Evolutionary conservation across 768 basidiomycete genomes (phyloP).

Genomic region (Panaeolus papilionaceus): DNA sequence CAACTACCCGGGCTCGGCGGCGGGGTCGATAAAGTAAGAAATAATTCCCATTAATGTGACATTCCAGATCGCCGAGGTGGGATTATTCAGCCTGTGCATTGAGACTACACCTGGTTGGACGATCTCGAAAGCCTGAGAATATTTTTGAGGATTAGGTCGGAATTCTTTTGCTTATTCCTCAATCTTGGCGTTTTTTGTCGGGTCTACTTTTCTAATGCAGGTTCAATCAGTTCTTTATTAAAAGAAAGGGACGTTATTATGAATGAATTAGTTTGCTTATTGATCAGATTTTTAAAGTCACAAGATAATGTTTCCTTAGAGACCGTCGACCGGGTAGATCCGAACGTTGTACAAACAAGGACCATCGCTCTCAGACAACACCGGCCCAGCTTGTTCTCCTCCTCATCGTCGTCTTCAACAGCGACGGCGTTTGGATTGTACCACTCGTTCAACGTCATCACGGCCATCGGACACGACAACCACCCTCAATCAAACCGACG

Average conservation of each 20-base stretch:
- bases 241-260: not conserved
- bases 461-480: slow-evolving; percentile 20
- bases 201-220: not conserved
- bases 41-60: too few relatives aligned
- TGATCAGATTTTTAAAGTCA: slow-evolving; percentile 5
- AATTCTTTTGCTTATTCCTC: not conserved
- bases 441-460: slow-evolving; percentile 6
- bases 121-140: slow-evolving; percentile 8
- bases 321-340: slow-evolving; percentile 28
- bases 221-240: not conserved
- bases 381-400: slow-evolving; percentile 19
- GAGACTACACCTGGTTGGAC: not conserved
- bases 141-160: slow-evolving; percentile 8
- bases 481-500: not conserved
- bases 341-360: slow-evolving; percentile 24
- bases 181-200: not conserved
- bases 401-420: slow-evolving; percentile 18
- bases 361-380: slow-evolving; percentile 18
- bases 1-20: too few relatives aligned
- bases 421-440: slow-evolving; percentile 7
- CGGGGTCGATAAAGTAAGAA: too few relatives aligned
- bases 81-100: not conserved
- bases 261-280: not conserved
- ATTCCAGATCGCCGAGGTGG: not conserved
- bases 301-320: slow-evolving; percentile 25